Evolutionary conservation across 164 flowering plant species (phyloP).

Genomic region (Cinnamomum chago): DNA sequence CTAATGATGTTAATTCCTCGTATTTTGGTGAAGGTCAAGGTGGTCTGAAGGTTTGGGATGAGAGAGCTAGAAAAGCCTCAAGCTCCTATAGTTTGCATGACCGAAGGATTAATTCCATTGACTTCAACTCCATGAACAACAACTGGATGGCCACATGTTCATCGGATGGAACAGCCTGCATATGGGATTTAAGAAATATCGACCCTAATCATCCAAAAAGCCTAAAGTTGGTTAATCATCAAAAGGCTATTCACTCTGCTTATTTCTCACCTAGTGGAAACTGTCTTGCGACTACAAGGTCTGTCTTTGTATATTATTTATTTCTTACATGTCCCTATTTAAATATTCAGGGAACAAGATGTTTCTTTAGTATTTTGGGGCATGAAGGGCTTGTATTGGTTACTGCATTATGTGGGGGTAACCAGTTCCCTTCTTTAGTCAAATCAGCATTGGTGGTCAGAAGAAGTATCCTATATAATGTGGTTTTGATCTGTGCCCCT

Average conservation of each 20-base stretch:
- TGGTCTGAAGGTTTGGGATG: conserved; percentile 54
- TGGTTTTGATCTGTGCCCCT: too few relatives aligned
- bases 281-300: conserved; percentile 85
- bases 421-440: background rate
- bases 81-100: conserved; percentile 51
- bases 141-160: conserved; percentile 83
- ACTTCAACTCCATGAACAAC: conserved; percentile 52
- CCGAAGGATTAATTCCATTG: conserved; percentile 70
- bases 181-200: conserved; percentile 83
- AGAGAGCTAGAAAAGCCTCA: conserved; percentile 43
- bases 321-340: background rate
- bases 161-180: conserved; percentile 72
- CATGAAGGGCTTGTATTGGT: background rate
- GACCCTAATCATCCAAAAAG: conserved; percentile 20
- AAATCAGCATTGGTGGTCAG: background rate
- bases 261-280: conserved; percentile 89
- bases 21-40: conserved; percentile 73
- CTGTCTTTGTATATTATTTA: background rate
- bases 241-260: conserved; percentile 71
- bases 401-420: background rate
- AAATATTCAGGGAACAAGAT: background rate
- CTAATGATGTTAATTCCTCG: conserved; percentile 38
- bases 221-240: conserved; percentile 39
- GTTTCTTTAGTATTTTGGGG: background rate
- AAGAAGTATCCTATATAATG: too few relatives aligned